Evolutionary conservation across 768 basidiomycete species (phyloP).

Genomic region (Auricularia sp.): DNA sequence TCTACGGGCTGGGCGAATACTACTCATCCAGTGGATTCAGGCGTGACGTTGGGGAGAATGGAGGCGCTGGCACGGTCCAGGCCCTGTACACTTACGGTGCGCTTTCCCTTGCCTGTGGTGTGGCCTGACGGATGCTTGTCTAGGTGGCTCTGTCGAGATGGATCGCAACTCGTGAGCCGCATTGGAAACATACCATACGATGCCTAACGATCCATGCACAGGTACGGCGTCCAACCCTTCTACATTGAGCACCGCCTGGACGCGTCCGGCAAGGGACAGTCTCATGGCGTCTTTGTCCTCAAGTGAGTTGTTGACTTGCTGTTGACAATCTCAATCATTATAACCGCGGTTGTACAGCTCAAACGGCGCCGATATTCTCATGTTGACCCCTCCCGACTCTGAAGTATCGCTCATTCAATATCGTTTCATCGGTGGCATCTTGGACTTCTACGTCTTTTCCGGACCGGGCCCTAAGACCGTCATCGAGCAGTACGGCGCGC

Average conservation of each 20-base stretch:
- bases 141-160: background rate
- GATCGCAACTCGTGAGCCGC: background rate
- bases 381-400: background rate
- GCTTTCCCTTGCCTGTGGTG: background rate
- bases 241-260: slow-evolving; percentile 9
- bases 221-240: slow-evolving; percentile 7
- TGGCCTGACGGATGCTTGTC: background rate
- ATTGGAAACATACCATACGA: background rate
- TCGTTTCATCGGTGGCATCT: slow-evolving; percentile 22
- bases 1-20: slow-evolving; percentile 24
- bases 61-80: background rate
- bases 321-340: no score
- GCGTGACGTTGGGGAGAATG: background rate
- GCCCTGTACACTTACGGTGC: slow-evolving; percentile 25
- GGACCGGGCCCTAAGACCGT: slow-evolving; percentile 14
- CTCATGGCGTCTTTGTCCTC: slow-evolving; percentile 26
- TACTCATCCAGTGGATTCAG: background rate
- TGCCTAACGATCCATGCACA: background rate
- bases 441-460: slow-evolving; percentile 24
- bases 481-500: slow-evolving; percentile 17
- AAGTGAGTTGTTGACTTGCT: slow-evolving; percentile 4
- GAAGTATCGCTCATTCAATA: slow-evolving; percentile 14
- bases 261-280: slow-evolving; percentile 16
- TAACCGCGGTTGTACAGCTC: background rate
- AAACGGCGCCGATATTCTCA: slow-evolving; percentile 1